A percentile compares a stretch with the other conserved stretches of the same genome.
These are phyloP conservation scores for Rhododendron ferrugineum DNA, from an alignment of 148 eudicot genomes.

Conservation along the genomic window DNA sequence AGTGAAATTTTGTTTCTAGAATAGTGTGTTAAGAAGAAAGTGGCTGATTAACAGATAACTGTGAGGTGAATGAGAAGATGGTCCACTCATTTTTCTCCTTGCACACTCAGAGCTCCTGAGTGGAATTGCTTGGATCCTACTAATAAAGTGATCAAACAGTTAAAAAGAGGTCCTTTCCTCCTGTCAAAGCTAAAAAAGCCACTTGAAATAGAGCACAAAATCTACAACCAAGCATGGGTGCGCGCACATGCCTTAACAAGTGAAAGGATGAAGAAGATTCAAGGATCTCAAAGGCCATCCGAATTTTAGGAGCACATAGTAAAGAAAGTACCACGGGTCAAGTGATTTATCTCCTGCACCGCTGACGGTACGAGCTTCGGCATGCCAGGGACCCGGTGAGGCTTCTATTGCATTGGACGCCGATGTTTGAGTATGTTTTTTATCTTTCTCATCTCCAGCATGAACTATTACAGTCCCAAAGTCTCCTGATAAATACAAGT, in stretches of 20 bases:
- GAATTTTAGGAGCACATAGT: background rate
- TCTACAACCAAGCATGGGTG: background rate
- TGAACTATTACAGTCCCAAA: constrained; percentile 86
- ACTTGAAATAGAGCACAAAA: background rate
- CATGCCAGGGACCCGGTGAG: constrained; percentile 24
- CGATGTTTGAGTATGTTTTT: constrained; percentile 27
- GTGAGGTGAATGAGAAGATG: background rate
- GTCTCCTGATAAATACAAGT: constrained; percentile 46
- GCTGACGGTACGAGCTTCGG: constrained; percentile 32
- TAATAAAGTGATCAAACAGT: background rate
- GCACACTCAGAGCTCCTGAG: no score
- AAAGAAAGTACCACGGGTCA: constrained; percentile 40
- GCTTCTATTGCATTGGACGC: constrained; percentile 20
- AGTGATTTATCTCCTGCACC: constrained; percentile 32
- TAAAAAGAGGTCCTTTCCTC: background rate
- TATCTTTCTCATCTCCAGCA: constrained; percentile 49
- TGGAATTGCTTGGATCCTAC: background rate
- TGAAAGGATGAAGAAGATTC: background rate
- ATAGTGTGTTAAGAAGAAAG: background rate
- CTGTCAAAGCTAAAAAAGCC: background rate
- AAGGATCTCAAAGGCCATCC: background rate
- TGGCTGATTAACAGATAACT: background rate
- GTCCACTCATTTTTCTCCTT: background rate
- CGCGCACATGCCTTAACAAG: no score
- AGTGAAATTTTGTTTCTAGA: background rate